These are phyloP conservation scores for Ganoderma meredithae DNA, from an alignment of 1,284 basidiomycete genomes.

Conservation along the genomic window DNA sequence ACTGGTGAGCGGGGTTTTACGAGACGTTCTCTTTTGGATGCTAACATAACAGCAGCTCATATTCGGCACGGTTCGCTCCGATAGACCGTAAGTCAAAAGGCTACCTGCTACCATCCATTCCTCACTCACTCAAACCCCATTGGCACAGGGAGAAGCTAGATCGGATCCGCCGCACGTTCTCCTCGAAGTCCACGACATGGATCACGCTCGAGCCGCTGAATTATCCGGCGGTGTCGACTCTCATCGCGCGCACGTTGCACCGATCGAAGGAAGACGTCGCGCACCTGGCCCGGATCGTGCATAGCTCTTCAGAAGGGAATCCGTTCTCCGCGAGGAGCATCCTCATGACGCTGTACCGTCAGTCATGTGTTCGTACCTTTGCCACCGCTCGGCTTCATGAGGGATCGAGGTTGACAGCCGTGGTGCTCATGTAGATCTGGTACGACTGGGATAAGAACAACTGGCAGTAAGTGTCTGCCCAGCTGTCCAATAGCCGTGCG, in stretches of 20 bases:
- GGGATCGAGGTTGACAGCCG: neutral
- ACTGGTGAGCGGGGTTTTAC: slow-evolving; percentile 52
- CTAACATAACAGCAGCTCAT: slow-evolving; percentile 55
- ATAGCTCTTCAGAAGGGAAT: slow-evolving; percentile 66
- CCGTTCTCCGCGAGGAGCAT: slow-evolving; percentile 71
- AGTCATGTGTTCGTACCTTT: slow-evolving; percentile 52
- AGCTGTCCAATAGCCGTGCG: neutral
- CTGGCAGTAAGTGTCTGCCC: slow-evolving; percentile 60
- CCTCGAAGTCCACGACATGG: slow-evolving; percentile 66
- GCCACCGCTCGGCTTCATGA: neutral
- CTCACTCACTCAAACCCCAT: slow-evolving; percentile 8
- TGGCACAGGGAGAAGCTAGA: slow-evolving; percentile 52
- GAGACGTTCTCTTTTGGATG: neutral
- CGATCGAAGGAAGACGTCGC: slow-evolving; percentile 63
- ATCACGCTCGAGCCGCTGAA: slow-evolving; percentile 67
- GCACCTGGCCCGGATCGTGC: slow-evolving; percentile 61
- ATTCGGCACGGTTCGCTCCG: slow-evolving; percentile 69
- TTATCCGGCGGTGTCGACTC: slow-evolving; percentile 58
- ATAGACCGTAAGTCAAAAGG: slow-evolving; percentile 50
- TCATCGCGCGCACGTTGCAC: slow-evolving; percentile 69
- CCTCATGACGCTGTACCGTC: slow-evolving; percentile 63
- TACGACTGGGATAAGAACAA: slow-evolving; percentile 67
- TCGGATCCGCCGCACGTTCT: slow-evolving; percentile 62
- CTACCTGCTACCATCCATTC: no score
- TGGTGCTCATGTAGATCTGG: slow-evolving; percentile 51